These are phyloP conservation scores for Vitis amurensis DNA, from an alignment of 164 flowering plant genomes.

Conservation along the genomic window DNA sequence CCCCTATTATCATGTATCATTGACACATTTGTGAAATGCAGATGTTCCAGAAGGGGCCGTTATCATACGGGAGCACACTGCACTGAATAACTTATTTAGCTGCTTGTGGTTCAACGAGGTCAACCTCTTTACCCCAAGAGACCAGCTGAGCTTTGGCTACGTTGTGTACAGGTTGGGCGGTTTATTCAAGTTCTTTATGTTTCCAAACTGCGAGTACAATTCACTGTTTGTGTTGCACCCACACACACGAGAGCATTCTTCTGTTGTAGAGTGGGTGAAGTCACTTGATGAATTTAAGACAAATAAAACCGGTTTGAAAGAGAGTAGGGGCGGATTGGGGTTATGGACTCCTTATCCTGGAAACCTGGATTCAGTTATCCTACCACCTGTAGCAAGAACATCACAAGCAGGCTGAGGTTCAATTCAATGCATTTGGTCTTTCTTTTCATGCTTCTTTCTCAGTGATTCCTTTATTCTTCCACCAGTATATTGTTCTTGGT, in stretches of 20 bases:
- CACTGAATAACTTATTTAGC: constrained; percentile 77
- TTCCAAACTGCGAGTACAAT: constrained; percentile 94
- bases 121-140: constrained; percentile 91
- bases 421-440: neutral
- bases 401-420: constrained; percentile 81
- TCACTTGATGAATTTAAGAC: constrained; percentile 50
- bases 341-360: constrained; percentile 96
- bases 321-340: constrained; percentile 89
- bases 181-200: constrained; percentile 79
- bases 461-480: too few species aligned
- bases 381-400: constrained; percentile 77
- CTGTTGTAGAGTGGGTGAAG: constrained; percentile 88
- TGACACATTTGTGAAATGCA: constrained; percentile 31
- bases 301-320: constrained; percentile 59
- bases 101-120: constrained; percentile 99
- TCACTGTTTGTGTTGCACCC: constrained; percentile 78
- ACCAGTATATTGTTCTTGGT: too few species aligned
- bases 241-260: constrained; percentile 93
- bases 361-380: constrained; percentile 55
- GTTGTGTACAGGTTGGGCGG: constrained; percentile 76
- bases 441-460: too few species aligned
- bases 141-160: constrained; percentile 96
- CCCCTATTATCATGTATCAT: neutral
- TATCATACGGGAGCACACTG: constrained; percentile 87
- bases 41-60: constrained; percentile 99